Evolutionary conservation across 1,139 yeast genomes (phyloP).

Genomic region (Hemisphaericaspora subhashii): DNA sequence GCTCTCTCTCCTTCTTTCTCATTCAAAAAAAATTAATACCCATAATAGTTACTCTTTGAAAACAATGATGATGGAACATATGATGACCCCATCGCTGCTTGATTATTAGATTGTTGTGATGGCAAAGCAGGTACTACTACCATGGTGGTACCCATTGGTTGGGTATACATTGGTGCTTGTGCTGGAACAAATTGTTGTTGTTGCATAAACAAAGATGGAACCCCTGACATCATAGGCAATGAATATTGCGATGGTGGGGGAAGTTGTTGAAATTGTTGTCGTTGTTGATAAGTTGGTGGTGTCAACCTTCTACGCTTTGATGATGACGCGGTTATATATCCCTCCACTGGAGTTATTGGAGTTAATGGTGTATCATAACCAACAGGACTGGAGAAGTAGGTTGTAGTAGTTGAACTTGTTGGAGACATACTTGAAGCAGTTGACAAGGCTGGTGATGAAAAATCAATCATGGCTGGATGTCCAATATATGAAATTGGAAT

Average conservation of each 20-base stretch:
- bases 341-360: conserved; percentile 16
- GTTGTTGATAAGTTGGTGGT: background rate
- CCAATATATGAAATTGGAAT: background rate
- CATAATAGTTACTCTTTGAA: background rate
- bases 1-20: background rate
- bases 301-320: conserved; percentile 7
- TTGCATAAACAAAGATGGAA: background rate
- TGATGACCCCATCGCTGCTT: too few species aligned
- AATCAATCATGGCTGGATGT: conserved; percentile 6
- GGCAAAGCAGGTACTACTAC: conserved; percentile 1
- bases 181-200: background rate
- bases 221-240: background rate
- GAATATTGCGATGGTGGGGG: background rate
- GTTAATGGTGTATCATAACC: conserved; percentile 16
- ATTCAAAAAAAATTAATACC: background rate
- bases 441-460: conserved; percentile 13
- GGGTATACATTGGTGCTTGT: background rate
- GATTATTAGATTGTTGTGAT: background rate
- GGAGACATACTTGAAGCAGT: conserved; percentile 4
- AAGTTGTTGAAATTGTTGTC: background rate
- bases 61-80: background rate
- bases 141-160: background rate
- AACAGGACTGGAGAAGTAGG: conserved; percentile 6
- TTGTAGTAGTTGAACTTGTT: conserved; percentile 3
- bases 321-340: conserved; percentile 4